A percentile compares a stretch with the other conserved stretches of the same genome.
phyloP scores from a whole-genome alignment of 495 filamentous ascomycete species.

The Tuber borchii region DNA sequence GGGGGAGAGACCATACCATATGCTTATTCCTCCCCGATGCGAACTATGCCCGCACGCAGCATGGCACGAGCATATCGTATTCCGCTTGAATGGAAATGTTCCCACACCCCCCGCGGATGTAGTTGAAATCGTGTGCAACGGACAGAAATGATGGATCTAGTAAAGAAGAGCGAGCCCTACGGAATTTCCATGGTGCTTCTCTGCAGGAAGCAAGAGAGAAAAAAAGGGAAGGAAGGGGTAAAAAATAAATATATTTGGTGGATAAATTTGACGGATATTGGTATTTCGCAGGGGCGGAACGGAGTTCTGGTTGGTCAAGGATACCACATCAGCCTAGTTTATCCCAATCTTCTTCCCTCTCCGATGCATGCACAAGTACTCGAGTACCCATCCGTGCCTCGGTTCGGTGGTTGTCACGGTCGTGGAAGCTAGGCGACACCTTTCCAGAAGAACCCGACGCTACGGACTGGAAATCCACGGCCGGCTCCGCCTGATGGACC shows the following conservation, averaged over 20 bases:
- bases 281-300: neutral
- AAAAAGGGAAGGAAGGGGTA: neutral
- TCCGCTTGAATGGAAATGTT: neutral
- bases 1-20: neutral
- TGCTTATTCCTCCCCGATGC: slow-evolving; percentile 2
- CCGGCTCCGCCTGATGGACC: slow-evolving; percentile 2
- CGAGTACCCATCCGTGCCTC: neutral
- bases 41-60: neutral
- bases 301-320: neutral
- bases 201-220: neutral
- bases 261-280: slow-evolving; percentile 1
- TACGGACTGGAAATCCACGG: neutral
- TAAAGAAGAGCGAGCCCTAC: slow-evolving; percentile 1
- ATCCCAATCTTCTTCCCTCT: neutral
- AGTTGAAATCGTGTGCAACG: neutral
- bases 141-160: neutral
- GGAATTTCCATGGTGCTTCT: neutral
- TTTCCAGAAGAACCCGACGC: slow-evolving; percentile 4
- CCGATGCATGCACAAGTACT: neutral
- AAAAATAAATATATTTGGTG: neutral
- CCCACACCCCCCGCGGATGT: neutral
- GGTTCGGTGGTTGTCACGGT: neutral
- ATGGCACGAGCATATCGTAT: neutral
- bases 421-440: neutral
- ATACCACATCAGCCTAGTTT: slow-evolving; percentile 4